Evolutionary conservation across 495 filamentous ascomycete genomes (phyloP).

Genomic region (Lasiosphaeria ovina): DNA sequence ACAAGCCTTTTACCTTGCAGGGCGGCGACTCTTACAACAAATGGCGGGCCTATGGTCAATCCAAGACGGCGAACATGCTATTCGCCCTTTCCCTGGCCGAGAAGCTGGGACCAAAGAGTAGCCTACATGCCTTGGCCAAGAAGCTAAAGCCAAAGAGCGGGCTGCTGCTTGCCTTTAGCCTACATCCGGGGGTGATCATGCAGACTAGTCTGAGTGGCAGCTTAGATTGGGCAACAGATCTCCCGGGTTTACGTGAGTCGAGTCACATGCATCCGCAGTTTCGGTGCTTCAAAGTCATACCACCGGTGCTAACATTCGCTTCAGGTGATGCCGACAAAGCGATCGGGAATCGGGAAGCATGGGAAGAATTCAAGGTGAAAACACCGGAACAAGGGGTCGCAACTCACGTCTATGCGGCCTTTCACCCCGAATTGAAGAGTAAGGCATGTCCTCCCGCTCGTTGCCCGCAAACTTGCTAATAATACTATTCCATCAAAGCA

Average conservation of each 20-base stretch:
- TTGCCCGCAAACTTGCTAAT: neutral
- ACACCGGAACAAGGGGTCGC: slow-evolving; percentile 39
- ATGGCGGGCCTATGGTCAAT: slow-evolving; percentile 49
- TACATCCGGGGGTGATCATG: slow-evolving; percentile 46
- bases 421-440: slow-evolving; percentile 41
- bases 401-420: slow-evolving; percentile 47
- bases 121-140: slow-evolving; percentile 22
- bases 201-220: slow-evolving; percentile 29
- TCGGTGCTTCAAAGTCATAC: too few relatives aligned
- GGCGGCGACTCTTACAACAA: slow-evolving; percentile 47
- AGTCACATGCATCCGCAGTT: neutral
- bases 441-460: neutral
- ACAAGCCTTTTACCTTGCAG: slow-evolving; percentile 19
- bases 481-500: slow-evolving; percentile 11
- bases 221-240: slow-evolving; percentile 25
- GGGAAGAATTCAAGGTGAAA: slow-evolving; percentile 30
- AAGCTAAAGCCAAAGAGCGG: too few relatives aligned
- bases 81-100: slow-evolving; percentile 43
- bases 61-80: slow-evolving; percentile 55
- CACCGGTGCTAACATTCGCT: too few relatives aligned
- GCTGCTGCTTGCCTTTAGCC: slow-evolving; percentile 19
- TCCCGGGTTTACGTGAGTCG: neutral
- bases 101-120: slow-evolving; percentile 34
- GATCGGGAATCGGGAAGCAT: neutral
- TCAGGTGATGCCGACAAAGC: neutral